phyloP scores from a whole-genome alignment of 176 grass and related monocot species.

The Neostapfia colusana region DNA sequence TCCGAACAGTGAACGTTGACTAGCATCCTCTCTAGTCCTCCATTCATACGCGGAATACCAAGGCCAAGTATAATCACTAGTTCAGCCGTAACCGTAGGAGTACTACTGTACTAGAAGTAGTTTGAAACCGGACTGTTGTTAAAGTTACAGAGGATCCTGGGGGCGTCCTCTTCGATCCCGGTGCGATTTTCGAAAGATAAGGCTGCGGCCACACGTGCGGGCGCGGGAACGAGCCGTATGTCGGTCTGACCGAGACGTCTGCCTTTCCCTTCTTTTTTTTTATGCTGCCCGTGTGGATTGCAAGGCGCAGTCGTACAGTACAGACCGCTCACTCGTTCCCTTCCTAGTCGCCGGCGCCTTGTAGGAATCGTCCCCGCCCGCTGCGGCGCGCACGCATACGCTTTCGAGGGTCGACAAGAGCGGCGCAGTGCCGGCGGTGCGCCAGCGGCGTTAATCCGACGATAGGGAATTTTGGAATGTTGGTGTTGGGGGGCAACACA shows the following conservation, averaged over 20 bases:
- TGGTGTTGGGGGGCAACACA: neutral
- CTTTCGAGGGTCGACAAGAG: neutral
- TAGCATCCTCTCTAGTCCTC: too few relatives aligned
- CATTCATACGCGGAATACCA: neutral
- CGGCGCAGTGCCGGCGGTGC: too few relatives aligned
- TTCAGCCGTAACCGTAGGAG: neutral
- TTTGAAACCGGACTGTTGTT: neutral
- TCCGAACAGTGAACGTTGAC: too few relatives aligned
- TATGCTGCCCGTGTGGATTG: conserved; percentile 2
- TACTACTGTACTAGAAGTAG: neutral
- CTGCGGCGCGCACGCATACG: too few relatives aligned
- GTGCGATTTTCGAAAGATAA: neutral
- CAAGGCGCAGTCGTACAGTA: neutral
- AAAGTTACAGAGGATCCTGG: conserved; percentile 13
- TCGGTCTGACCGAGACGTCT: conserved; percentile 26
- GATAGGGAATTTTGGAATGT: neutral
- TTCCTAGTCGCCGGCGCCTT: neutral
- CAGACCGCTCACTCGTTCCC: neutral
- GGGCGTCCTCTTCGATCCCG: conserved; percentile 7
- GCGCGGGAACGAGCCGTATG: conserved; percentile 31
- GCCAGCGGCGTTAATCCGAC: too few relatives aligned
- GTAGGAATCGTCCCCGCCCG: too few relatives aligned
- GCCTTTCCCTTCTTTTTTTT: neutral
- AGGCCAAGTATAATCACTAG: neutral
- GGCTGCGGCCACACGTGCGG: conserved; percentile 55